Evolutionary conservation across 2,329 filamentous ascomycete species (phyloP), one percentile per base, ranked within the genome.

Genomic region (Curvularia spicifera): DNA sequence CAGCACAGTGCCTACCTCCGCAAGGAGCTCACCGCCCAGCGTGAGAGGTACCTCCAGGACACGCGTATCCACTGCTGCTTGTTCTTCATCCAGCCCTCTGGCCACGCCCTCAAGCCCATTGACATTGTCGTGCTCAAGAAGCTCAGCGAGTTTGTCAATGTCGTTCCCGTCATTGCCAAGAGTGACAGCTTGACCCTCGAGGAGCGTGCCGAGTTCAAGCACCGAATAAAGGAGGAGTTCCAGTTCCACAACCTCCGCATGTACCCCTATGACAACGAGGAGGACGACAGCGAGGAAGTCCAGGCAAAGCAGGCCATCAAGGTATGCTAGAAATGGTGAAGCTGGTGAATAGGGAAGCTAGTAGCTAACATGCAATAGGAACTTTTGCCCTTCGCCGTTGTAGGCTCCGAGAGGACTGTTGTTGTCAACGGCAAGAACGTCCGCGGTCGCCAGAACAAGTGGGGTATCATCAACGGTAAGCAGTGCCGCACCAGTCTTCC

Each of bases 41-140:
- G 95, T 82, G 95, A 99, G 83, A 90, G 95, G 75, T 99, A 99
- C 81, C 97, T 99, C 70, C 94, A 97, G 84, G 95, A 99, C 81
- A 99, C 95, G 69, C 91, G 95, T 76, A 97, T 99, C 76, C 95
- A 99, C 85, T 97, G 93, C 89, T 99, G 95, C 81, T 84, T 99
- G 73, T 99, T 99, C 87, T 99, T 99, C 86, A 99, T 99, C 76
- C 93, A 97, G 82, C 95, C 95, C 37, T 97, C 94, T 15, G 95
- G 95, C 60, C 95, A 99, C 85, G 95, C 94, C 73, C 87, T 99
- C 70, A 99, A 99, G 87, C 95, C 95, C 59, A 98, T 99, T 76
- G 95, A 99, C 80, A 99, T 99, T 78, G 95, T 99, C 68, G 95
- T 99, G 60, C 84, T 99, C 80, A 99, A 99, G 90, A 99, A 99